phyloP scores from a whole-genome alignment of 257 asterid species.

The Primulina huaijiensis region DNA sequence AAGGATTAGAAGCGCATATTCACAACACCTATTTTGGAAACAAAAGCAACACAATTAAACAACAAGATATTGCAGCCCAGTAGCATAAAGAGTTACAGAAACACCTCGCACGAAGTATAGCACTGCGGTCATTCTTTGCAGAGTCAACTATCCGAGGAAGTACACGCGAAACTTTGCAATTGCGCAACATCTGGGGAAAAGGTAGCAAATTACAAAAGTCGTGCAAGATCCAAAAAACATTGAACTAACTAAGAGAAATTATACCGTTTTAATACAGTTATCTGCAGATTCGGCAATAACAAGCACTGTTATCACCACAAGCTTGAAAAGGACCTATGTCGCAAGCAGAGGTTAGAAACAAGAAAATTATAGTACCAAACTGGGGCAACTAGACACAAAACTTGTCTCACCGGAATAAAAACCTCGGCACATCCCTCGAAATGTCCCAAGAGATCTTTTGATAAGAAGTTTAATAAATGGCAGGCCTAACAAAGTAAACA shows the following conservation, averaged over 20 bases:
- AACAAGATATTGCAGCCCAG: conserved; percentile 9
- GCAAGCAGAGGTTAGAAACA: conserved; percentile 40
- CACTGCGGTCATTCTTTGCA: conserved; percentile 91
- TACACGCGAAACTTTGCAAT: conserved; percentile 91
- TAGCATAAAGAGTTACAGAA: conserved; percentile 22
- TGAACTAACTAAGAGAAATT: conserved; percentile 14
- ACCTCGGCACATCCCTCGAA: conserved; percentile 95
- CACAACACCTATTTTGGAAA: conserved; percentile 71
- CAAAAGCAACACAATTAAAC: conserved; percentile 26
- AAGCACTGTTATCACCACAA: conserved; percentile 97
- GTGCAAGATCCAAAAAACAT: conserved; percentile 16
- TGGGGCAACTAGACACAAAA: conserved; percentile 22
- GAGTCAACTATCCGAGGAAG: conserved; percentile 87
- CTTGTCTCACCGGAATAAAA: conserved; percentile 88
- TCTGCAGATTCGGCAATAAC: conserved; percentile 99
- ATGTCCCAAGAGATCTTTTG: conserved; percentile 96
- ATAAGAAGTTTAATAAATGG: conserved; percentile 74
- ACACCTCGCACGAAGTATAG: conserved; percentile 97
- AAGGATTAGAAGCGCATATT: conserved; percentile 87
- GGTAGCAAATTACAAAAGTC: conserved; percentile 18
- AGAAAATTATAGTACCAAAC: conserved; percentile 19
- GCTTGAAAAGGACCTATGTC: conserved; percentile 97
- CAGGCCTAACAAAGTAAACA: conserved; percentile 57
- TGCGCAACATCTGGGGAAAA: conserved; percentile 75
- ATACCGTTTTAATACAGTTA: conserved; percentile 97